Evolutionary conservation across 2,329 filamentous ascomycete genomes (phyloP).

Genomic region (Raffaelea arxii): DNA sequence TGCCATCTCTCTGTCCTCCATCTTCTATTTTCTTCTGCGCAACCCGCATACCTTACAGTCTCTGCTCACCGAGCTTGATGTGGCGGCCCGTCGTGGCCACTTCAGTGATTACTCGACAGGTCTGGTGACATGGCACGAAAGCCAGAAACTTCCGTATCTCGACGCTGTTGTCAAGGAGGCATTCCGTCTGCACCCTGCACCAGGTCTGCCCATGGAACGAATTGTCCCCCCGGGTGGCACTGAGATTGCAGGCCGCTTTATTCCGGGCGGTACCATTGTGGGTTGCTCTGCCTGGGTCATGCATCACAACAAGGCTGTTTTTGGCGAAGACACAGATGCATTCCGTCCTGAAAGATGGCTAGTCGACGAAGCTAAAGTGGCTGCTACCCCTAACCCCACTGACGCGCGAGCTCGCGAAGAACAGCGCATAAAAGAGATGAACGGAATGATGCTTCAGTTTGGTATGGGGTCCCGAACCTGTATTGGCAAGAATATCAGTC

Average conservation of each 20-base stretch:
- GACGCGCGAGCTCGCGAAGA: conserved; percentile 29
- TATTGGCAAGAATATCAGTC: conserved; percentile 56
- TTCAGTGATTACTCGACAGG: conserved; percentile 44
- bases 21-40: conserved; percentile 67
- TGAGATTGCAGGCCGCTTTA: conserved; percentile 50
- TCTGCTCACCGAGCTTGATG: conserved; percentile 54
- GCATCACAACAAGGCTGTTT: conserved; percentile 57
- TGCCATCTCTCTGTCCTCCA: conserved; percentile 59
- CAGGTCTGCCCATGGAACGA: conserved; percentile 63
- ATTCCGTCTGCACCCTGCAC: conserved; percentile 66
- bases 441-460: conserved; percentile 62
- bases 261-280: conserved; percentile 63
- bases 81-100: conserved; percentile 38
- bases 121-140: conserved; percentile 59
- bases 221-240: conserved; percentile 56
- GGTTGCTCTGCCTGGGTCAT: conserved; percentile 69
- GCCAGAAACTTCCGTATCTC: conserved; percentile 62
- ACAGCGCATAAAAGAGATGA: conserved; percentile 54
- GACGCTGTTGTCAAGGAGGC: conserved; percentile 72
- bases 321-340: conserved; percentile 54
- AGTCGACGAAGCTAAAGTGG: conserved; percentile 25
- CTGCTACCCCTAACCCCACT: conserved; percentile 5
- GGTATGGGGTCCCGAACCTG: conserved; percentile 63
- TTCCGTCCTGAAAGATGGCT: conserved; percentile 63
- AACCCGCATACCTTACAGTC: conserved; percentile 44